Conservation (phyloP, 495 filamentous ascomycete species). For the Parmelia sp. region DNA sequence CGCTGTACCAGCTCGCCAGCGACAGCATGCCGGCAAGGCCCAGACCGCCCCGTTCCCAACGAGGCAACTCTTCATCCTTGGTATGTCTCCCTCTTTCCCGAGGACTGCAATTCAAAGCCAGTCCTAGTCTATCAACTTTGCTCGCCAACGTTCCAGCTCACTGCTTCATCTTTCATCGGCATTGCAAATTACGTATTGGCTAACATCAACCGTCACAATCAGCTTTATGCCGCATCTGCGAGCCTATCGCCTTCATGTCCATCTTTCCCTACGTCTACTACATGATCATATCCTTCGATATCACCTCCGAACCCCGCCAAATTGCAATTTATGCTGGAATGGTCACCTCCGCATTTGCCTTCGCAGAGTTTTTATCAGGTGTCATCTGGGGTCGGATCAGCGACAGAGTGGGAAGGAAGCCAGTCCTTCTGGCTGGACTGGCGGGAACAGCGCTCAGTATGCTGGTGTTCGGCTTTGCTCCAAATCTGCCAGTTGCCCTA, state of each 20-base stretch:
- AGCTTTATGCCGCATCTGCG: slow-evolving; percentile 93
- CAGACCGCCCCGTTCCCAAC: slow-evolving; percentile 14
- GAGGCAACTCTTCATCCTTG: slow-evolving; percentile 21
- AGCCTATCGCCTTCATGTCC: slow-evolving; percentile 98
- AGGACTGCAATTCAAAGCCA: neutral
- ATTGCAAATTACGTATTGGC: slow-evolving; percentile 9
- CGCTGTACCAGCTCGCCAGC: neutral
- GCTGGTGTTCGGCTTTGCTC: slow-evolving; percentile 86
- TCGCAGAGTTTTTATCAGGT: slow-evolving; percentile 87
- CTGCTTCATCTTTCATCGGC: neutral
- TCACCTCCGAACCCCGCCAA: slow-evolving; percentile 67
- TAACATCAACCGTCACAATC: slow-evolving; percentile 32
- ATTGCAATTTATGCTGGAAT: slow-evolving; percentile 92
- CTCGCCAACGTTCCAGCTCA: neutral
- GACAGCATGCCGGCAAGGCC: neutral
- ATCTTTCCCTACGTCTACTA: slow-evolving; percentile 99
- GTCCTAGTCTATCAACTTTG: no score
- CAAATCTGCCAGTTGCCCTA: slow-evolving; percentile 75
- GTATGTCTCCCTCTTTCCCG: slow-evolving; percentile 8
- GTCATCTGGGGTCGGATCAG: slow-evolving; percentile 90
- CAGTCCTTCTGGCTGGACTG: slow-evolving; percentile 80
- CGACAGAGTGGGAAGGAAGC: slow-evolving; percentile 87
- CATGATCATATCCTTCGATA: slow-evolving; percentile 90
- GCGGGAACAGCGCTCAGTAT: slow-evolving; percentile 90
- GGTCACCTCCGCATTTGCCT: slow-evolving; percentile 94